Conservation (phyloP, 192 early-diverging fungal genomes). For the Umbelopsis isabellina region DNA sequence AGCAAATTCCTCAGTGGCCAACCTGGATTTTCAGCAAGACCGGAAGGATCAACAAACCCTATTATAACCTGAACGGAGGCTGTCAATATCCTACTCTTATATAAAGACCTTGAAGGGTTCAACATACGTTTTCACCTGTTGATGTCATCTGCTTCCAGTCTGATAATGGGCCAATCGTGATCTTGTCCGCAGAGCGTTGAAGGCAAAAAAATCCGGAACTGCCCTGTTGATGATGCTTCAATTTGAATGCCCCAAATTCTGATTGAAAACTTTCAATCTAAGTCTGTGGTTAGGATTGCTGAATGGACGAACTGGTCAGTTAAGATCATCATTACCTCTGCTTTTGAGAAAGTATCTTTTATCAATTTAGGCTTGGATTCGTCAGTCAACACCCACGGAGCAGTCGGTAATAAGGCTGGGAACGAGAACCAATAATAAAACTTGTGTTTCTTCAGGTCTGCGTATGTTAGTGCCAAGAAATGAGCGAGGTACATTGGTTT, state of each 20-base stretch:
- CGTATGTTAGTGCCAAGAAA: constrained; percentile 88
- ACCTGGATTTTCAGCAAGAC: constrained; percentile 72
- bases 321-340: not conserved
- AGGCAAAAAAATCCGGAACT: constrained; percentile 45
- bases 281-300: not conserved
- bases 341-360: not conserved
- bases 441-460: constrained; percentile 94
- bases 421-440: constrained; percentile 97
- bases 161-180: constrained; percentile 47
- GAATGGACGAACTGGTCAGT: not conserved
- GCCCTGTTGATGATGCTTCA: constrained; percentile 2
- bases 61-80: constrained; percentile 48
- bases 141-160: constrained; percentile 62
- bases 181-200: constrained; percentile 21
- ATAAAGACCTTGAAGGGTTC: too few species aligned
- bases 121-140: constrained; percentile 26
- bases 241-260: not conserved
- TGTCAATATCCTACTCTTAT: too few species aligned
- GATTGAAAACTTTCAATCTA: not conserved
- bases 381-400: not conserved
- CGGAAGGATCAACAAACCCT: constrained; percentile 89
- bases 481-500: constrained; percentile 68
- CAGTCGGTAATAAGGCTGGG: constrained; percentile 73
- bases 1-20: constrained; percentile 95
- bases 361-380: not conserved